phyloP scores from a whole-genome alignment of 768 basidiomycete genomes.

The Sporobolomyces roseus region DNA sequence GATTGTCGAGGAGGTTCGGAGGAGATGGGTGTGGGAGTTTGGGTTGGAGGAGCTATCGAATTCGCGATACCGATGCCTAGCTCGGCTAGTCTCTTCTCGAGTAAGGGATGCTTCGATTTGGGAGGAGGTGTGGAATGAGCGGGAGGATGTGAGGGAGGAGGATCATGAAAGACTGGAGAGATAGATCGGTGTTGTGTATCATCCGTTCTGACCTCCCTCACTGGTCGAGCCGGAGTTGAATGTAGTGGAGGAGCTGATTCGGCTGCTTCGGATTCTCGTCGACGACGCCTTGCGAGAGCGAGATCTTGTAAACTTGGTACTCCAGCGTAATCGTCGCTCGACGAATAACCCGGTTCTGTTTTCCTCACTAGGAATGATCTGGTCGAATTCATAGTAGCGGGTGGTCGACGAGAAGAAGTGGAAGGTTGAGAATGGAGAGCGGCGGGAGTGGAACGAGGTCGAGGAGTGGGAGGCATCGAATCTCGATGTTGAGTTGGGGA shows the following conservation, averaged over 20 bases:
- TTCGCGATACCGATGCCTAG: not conserved
- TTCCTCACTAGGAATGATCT: no score
- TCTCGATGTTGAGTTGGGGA: no score
- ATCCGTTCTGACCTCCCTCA: no score
- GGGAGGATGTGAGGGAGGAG: no score
- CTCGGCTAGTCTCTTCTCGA: not conserved
- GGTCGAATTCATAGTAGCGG: no score
- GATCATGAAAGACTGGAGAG: not conserved
- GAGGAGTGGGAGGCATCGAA: no score
- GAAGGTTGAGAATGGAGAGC: no score
- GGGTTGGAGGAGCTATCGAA: not conserved
- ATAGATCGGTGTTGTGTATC: no score
- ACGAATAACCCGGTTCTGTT: no score
- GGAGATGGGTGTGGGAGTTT: not conserved
- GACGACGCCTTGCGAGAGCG: not conserved
- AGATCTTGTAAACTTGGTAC: constrained; percentile 18
- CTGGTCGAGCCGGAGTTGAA: constrained; percentile 2
- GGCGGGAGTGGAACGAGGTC: no score
- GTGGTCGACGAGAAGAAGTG: no score
- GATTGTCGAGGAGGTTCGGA: not conserved
- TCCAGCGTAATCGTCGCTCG: constrained; percentile 29
- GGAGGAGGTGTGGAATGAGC: not conserved
- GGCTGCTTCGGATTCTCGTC: not conserved
- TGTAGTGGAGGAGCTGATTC: not conserved
- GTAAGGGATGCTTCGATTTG: not conserved